These are phyloP conservation scores for Arabidopsis thaliana DNA, from an alignment of 345 rosid species.

Conservation along the genomic window TAIR10.1 NC_003075.7:8675001-8675500, in stretches of 20 bases:
- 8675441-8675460: background rate
- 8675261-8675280: background rate
- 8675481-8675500: conserved; percentile 54
- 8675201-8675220: conserved; percentile 2
- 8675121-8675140: background rate
- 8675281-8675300: conserved; percentile 65
- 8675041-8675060: conserved; percentile 64
- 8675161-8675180: background rate
- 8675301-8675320: conserved; percentile 78
- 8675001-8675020: conserved; percentile 51
- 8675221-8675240: no score
- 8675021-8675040: conserved; percentile 47
- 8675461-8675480: conserved; percentile 36
- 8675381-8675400: conserved; percentile 50
- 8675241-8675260: background rate
- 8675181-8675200: conserved; percentile 14
- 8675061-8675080: conserved; percentile 59
- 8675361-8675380: conserved; percentile 76
- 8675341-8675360: conserved; percentile 64
- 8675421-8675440: conserved; percentile 22
- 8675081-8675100: background rate
- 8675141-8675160: background rate
- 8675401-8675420: background rate
- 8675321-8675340: conserved; percentile 70
- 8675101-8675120: conserved; percentile 16